phyloP scores from a whole-genome alignment of 805 yeast species.

The Saturnispora galanensis region DNA sequence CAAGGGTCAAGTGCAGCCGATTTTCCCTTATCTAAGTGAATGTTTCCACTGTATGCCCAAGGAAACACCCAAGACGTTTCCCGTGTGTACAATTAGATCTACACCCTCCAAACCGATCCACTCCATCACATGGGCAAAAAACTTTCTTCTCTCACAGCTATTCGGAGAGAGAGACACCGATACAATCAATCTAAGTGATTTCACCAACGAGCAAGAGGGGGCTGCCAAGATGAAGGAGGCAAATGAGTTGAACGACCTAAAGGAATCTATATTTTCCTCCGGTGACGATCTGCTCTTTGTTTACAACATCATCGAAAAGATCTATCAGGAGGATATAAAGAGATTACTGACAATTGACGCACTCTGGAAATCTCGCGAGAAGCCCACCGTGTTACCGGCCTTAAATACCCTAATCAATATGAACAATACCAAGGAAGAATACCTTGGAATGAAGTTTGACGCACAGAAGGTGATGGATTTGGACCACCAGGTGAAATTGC shows the following conservation, averaged over 20 bases:
- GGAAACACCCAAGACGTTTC: conserved; percentile 81
- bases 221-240: conserved; percentile 56
- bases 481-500: conserved; percentile 52
- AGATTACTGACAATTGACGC: conserved; percentile 61
- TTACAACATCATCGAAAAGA: conserved; percentile 42
- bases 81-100: conserved; percentile 93
- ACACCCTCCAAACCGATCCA: conserved; percentile 96
- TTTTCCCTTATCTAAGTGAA: conserved; percentile 70
- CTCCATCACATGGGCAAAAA: conserved; percentile 96
- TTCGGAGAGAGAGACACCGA: conserved; percentile 41
- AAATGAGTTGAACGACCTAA: conserved; percentile 50
- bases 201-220: conserved; percentile 55
- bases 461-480: conserved; percentile 48
- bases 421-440: background rate
- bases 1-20: conserved; percentile 90
- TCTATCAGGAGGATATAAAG: conserved; percentile 68
- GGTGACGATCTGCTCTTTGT: conserved; percentile 24
- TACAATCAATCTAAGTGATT: conserved; percentile 35
- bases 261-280: conserved; percentile 24
- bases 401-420: background rate
- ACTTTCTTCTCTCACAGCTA: conserved; percentile 72
- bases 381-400: conserved; percentile 52
- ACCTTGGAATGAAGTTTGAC: conserved; percentile 12
- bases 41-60: conserved; percentile 90
- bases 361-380: conserved; percentile 63